Evolutionary conservation across 306 rosid species (phyloP).

Genomic region (Hippophae rhamnoides): DNA sequence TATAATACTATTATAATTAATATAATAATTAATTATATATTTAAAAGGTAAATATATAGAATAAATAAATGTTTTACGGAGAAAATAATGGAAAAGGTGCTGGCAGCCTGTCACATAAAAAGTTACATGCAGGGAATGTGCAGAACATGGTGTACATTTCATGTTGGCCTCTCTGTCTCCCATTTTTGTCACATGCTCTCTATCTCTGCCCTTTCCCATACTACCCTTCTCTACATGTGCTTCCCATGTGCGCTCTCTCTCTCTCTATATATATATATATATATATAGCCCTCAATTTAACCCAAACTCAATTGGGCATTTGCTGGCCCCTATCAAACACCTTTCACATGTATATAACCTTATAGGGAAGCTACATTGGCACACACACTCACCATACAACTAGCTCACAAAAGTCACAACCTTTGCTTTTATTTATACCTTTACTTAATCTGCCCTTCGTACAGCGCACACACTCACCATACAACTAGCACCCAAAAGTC

Average conservation of each 20-base stretch:
- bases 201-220: not conserved
- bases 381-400: too few species aligned
- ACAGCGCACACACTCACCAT: too few species aligned
- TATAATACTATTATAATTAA: too few species aligned
- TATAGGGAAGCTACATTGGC: too few species aligned
- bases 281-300: not conserved
- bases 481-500: too few species aligned
- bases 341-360: conserved; percentile 34
- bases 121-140: conserved; percentile 94
- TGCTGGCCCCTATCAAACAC: conserved; percentile 32
- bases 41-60: too few species aligned
- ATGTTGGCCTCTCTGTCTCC: conserved; percentile 73
- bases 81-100: not conserved
- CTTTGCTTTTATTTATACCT: too few species aligned
- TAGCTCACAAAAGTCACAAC: too few species aligned
- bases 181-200: conserved; percentile 56
- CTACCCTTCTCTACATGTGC: conserved; percentile 33
- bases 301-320: conserved; percentile 20
- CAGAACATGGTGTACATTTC: conserved; percentile 59
- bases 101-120: conserved; percentile 17
- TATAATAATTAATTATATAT: too few species aligned
- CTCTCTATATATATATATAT: not conserved
- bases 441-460: too few species aligned
- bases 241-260: conserved; percentile 42
- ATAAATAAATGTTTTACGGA: too few species aligned